phyloP scores from a whole-genome alignment of 192 early-diverging fungal genomes.

The Spizellomyces punctatus region DNA sequence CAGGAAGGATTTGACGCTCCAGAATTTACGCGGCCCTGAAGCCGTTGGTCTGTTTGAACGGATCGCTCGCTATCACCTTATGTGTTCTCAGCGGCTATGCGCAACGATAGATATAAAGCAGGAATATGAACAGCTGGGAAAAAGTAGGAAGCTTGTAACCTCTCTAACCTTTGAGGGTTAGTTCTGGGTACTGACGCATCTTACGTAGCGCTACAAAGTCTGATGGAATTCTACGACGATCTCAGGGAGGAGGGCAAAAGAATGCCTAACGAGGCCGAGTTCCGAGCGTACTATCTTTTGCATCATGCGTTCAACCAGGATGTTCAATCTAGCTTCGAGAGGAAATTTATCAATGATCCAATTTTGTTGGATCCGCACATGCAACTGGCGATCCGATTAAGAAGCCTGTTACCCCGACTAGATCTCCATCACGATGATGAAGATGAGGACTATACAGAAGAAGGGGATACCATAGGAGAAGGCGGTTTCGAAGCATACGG shows the following conservation, averaged over 20 bases:
- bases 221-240: conserved; percentile 89
- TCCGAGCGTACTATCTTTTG: conserved; percentile 85
- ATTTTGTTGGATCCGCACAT: conserved; percentile 63
- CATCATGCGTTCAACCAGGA: conserved; percentile 74
- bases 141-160: conserved; percentile 57
- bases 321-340: conserved; percentile 63
- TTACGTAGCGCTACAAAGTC: conserved; percentile 70
- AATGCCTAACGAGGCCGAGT: conserved; percentile 85
- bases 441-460: conserved; percentile 46
- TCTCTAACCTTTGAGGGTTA: background rate
- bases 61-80: conserved; percentile 86
- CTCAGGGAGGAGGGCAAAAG: conserved; percentile 50
- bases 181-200: background rate
- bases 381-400: conserved; percentile 70
- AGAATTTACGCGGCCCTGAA: conserved; percentile 72
- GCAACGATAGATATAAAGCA: conserved; percentile 75
- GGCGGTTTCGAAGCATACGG: conserved; percentile 61
- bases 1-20: conserved; percentile 83
- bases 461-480: conserved; percentile 13
- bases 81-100: conserved; percentile 74
- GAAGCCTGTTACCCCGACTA: conserved; percentile 56
- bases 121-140: conserved; percentile 87
- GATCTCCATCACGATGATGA: conserved; percentile 32
- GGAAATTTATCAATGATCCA: conserved; percentile 57
- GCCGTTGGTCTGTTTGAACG: conserved; percentile 75